Evolutionary conservation across 768 basidiomycete genomes (phyloP).

Genomic region (Psilocybe sp.): DNA sequence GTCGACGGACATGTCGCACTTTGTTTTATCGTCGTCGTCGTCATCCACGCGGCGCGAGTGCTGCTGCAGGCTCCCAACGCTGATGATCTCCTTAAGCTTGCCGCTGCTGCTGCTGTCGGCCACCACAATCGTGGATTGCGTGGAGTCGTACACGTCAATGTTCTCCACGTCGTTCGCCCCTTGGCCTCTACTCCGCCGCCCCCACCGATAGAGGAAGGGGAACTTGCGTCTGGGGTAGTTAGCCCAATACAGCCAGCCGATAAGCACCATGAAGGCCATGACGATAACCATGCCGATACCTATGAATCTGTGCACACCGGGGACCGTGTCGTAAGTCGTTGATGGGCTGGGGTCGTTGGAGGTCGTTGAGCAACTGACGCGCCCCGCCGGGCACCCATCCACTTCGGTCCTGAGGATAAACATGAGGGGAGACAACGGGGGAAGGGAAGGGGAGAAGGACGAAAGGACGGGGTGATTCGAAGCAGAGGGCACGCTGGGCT

Average conservation of each 20-base stretch:
- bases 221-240: conserved; percentile 31
- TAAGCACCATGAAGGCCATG: conserved; percentile 29
- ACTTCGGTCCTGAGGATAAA: conserved; percentile 24
- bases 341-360: conserved; percentile 12
- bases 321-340: conserved; percentile 11
- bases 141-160: too few species aligned
- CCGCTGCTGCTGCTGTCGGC: too few species aligned
- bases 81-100: too few species aligned
- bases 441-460: conserved; percentile 4
- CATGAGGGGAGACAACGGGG: conserved; percentile 20
- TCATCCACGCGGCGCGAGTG: too few species aligned
- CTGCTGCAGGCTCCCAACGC: too few species aligned
- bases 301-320: conserved; percentile 41
- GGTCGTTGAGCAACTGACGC: conserved; percentile 15
- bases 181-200: conserved; percentile 6
- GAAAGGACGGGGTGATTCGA: conserved; percentile 6
- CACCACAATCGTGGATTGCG: too few species aligned
- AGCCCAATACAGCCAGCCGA: conserved; percentile 34
- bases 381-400: conserved; percentile 20
- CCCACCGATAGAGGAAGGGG: conserved; percentile 12
- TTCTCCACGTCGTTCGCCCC: neutral
- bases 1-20: too few species aligned
- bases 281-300: conserved; percentile 40
- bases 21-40: too few species aligned
- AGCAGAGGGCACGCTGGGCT: conserved; percentile 5